Base-by-base conservation (phyloP, 2,329 filamentous ascomycete genomes). In the Anthostomella pinea region DNA sequence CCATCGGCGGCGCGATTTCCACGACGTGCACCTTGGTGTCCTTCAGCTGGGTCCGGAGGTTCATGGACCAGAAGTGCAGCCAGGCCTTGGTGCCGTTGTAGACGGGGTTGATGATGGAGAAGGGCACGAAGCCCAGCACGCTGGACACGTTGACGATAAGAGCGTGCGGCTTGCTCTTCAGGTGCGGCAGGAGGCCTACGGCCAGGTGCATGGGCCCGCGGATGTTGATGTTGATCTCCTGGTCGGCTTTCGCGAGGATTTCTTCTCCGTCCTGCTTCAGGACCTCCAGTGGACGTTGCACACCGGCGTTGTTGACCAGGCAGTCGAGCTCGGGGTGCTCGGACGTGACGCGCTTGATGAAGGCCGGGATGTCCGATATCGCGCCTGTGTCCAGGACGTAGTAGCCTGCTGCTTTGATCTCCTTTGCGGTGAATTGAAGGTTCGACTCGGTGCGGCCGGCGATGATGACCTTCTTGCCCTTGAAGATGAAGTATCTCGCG, bases 41-140 rank as follows among this genome's bases (percentile, higher is more conserved):
- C 28, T 57, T 50, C 1, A 79, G 55, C 50, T 79, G 75, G 1
- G 67, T 67, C 5, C 75, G 62, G 16, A 81, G 48, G 28, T 72
- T 75, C 66, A 79, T 69, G 17, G 59, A 70, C 66, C 69, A 79
- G 53, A 70, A 78, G 48, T 79, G 74, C 24, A 77, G 23, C 70
- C 68, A 80, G 0, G 74, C 71, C 48, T 81, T 81, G 2, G 73
- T 78, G 3, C 69, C 75, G 49, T 77, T 77, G 56, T 80, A 81
- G 1, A 78, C 69, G 0, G 73, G 75, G 46, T 77, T 80, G 44
- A 77, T 66, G 38, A 77, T 58, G 3, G 61, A 66, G 38, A 70
- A 68, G 0, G 77, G 75, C 0, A 72, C 56, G 41, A 68, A 79
- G 3, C 69, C 77, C 1, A 80, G 62, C 0, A 73, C 62, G 6